phyloP scores from a whole-genome alignment of 1,139 yeast species.

The Protomyces inundatus region DNA sequence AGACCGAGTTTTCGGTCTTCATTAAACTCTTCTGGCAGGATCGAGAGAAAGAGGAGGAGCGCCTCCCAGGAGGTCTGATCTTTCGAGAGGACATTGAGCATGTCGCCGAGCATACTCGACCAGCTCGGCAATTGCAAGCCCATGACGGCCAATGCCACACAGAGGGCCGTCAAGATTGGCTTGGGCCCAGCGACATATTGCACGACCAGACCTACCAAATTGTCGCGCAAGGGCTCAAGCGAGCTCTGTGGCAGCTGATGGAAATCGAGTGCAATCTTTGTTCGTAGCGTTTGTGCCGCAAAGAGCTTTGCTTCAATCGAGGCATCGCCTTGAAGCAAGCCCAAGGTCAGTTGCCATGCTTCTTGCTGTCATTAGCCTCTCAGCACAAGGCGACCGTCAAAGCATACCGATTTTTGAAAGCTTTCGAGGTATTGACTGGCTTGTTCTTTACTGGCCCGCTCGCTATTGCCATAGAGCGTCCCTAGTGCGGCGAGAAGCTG shows the following conservation, averaged over 20 bases:
- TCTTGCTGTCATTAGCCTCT: conserved; percentile 34
- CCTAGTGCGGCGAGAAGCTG: conserved; percentile 47
- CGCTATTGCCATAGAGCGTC: conserved; percentile 56
- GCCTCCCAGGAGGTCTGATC: conserved; percentile 37
- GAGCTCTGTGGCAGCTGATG: conserved; percentile 61
- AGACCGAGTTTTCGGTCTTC: conserved; percentile 73
- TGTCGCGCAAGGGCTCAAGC: conserved; percentile 53
- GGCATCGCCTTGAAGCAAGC: conserved; percentile 35
- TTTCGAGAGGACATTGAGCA: conserved; percentile 50
- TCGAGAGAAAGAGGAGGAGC: conserved; percentile 70
- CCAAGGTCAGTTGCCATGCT: conserved; percentile 43
- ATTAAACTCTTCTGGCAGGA: conserved; percentile 84
- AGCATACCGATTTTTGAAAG: conserved; percentile 63
- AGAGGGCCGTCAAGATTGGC: conserved; percentile 70
- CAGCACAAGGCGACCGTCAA: neutral
- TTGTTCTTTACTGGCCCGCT: conserved; percentile 49
- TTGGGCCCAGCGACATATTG: conserved; percentile 47
- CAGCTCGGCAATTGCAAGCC: conserved; percentile 72
- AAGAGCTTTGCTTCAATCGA: conserved; percentile 61
- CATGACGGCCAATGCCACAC: conserved; percentile 73
- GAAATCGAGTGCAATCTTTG: conserved; percentile 78
- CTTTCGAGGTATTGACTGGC: conserved; percentile 67
- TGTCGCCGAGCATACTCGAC: conserved; percentile 66
- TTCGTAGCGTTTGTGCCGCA: conserved; percentile 84
- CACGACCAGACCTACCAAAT: conserved; percentile 54